Conservation (phyloP, 2,329 filamentous ascomycete genomes). For the Fusarium tupiense region DNA sequence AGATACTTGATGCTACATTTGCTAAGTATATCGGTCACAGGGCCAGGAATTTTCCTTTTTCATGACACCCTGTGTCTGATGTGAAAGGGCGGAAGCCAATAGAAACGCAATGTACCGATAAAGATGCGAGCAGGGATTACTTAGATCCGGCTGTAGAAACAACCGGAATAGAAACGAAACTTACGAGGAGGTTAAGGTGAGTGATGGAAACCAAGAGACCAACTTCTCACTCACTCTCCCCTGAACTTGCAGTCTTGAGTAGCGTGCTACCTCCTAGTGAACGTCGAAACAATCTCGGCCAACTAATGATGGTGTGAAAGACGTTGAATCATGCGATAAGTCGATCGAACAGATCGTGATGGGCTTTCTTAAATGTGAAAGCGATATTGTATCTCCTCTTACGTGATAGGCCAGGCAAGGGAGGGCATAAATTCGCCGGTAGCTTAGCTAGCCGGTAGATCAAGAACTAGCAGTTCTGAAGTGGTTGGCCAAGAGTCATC, state of each 20-base stretch:
- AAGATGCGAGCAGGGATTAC: not conserved
- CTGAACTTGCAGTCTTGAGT: not conserved
- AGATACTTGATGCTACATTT: slow-evolving; percentile 13
- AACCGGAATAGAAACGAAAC: not conserved
- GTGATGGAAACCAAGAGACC: not conserved
- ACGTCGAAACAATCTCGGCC: not conserved
- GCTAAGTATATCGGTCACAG: not conserved
- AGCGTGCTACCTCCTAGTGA: not conserved
- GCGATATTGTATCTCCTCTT: not conserved
- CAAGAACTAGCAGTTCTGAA: not conserved
- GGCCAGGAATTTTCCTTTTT: not conserved
- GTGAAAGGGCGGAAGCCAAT: not conserved
- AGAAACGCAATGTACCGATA: not conserved
- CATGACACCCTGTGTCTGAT: not conserved
- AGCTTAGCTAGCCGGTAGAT: slow-evolving; percentile 17
- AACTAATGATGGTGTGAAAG: not conserved
- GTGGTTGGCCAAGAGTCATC: slow-evolving; percentile 1
- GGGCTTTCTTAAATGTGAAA: not conserved
- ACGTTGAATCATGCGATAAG: not conserved
- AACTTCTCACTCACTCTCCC: not conserved
- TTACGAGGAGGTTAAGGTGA: not conserved
- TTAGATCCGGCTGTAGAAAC: not conserved
- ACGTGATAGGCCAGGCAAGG: slow-evolving; percentile 3
- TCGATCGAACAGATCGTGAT: slow-evolving; percentile 16
- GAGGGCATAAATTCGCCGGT: not conserved